Conservation (phyloP, 1,284 basidiomycete species). For the Ustilago hordei region DNA sequence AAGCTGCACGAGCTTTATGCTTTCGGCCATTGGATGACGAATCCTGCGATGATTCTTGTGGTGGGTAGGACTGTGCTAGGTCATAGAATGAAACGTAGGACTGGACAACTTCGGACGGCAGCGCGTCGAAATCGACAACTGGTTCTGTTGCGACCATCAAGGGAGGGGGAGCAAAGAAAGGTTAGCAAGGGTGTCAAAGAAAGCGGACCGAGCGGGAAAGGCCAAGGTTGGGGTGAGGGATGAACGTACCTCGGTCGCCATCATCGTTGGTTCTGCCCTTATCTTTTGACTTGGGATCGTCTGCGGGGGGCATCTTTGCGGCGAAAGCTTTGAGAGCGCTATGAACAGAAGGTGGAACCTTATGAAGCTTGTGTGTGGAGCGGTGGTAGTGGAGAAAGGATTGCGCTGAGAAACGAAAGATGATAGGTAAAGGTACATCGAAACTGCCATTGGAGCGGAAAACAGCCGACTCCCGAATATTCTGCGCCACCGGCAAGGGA, state of each 20-base stretch:
- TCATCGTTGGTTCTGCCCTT: conserved; percentile 35
- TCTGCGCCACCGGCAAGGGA: not conserved
- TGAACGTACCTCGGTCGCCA: conserved; percentile 29
- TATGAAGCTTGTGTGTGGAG: not conserved
- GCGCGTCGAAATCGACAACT: conserved; percentile 55
- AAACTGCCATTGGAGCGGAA: too few relatives aligned
- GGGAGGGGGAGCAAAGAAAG: not conserved
- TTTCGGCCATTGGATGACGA: conserved; percentile 35
- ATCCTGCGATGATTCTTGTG: conserved; percentile 35
- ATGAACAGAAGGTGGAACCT: not conserved
- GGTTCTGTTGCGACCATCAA: conserved; percentile 21
- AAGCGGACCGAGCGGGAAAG: not conserved
- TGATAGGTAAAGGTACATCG: not conserved
- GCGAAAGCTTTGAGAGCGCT: not conserved
- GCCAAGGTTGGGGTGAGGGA: not conserved
- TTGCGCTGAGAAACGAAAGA: not conserved
- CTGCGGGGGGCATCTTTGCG: conserved; percentile 26
- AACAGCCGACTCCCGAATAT: conserved; percentile 16
- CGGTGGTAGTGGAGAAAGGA: not conserved
- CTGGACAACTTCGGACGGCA: conserved; percentile 52
- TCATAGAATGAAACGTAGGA: conserved; percentile 59
- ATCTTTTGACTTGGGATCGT: conserved; percentile 37
- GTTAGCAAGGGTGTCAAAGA: too few relatives aligned
- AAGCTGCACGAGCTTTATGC: conserved; percentile 33
- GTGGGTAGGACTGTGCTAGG: conserved; percentile 54